Conservation (phyloP, 768 basidiomycete genomes). For the Termitomyces sp. region DNA sequence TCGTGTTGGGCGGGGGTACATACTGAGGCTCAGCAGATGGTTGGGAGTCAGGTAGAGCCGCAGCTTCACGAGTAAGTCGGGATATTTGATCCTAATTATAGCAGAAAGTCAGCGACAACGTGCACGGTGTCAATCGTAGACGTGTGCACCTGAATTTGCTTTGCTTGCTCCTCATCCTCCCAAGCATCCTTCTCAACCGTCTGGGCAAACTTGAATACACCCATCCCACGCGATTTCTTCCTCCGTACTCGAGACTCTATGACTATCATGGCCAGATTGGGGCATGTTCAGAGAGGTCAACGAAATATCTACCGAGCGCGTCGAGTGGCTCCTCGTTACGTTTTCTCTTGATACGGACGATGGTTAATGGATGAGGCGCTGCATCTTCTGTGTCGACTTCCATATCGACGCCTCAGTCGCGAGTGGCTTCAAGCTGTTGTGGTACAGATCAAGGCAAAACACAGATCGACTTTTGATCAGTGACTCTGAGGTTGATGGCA, state of each 20-base stretch:
- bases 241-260: constrained; percentile 59
- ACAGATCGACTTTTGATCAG: background rate
- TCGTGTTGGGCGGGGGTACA: constrained; percentile 19
- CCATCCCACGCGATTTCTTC: constrained; percentile 60
- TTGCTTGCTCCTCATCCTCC: constrained; percentile 57
- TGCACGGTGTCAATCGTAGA: background rate
- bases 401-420: constrained; percentile 21
- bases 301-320: constrained; percentile 58
- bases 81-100: constrained; percentile 54
- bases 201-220: constrained; percentile 79
- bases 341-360: constrained; percentile 81
- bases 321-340: constrained; percentile 81
- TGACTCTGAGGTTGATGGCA: background rate
- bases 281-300: constrained; percentile 12
- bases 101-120: background rate
- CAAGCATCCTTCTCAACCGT: constrained; percentile 72
- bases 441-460: constrained; percentile 3
- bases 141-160: constrained; percentile 58
- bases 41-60: constrained; percentile 20
- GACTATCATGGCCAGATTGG: constrained; percentile 17
- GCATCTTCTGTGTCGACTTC: constrained; percentile 27
- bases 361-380: constrained; percentile 52
- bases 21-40: constrained; percentile 8
- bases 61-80: constrained; percentile 43
- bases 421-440: background rate